Percentiles rank a stretch among this genome's conserved stretches.
phyloP scores from a whole-genome alignment of 2,329 filamentous ascomycete species.

The Colletotrichum sp. region DNA sequence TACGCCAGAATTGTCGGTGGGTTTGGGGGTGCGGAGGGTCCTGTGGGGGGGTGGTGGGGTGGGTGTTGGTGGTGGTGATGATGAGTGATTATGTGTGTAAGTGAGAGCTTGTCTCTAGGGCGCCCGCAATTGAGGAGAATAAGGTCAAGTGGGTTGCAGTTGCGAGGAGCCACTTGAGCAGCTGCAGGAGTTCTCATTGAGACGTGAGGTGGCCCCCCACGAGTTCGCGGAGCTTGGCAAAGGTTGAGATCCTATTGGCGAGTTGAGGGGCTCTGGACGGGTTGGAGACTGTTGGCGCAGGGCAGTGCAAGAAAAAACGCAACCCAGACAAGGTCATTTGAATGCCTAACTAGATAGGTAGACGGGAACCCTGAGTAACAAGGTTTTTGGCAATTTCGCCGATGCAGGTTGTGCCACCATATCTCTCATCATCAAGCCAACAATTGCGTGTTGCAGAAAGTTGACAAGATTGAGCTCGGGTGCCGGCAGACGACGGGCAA shows the following conservation, averaged over 20 bases:
- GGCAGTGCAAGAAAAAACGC: not conserved
- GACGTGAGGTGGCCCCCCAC: not conserved
- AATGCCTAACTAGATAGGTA: not conserved
- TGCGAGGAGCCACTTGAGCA: not conserved
- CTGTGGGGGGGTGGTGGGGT: too few relatives aligned
- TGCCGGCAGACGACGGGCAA: not conserved
- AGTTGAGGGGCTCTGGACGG: not conserved
- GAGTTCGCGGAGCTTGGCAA: slow-evolving; percentile 11
- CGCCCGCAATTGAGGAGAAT: not conserved
- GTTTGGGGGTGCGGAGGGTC: too few relatives aligned
- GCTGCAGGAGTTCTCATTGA: not conserved
- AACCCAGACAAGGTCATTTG: not conserved
- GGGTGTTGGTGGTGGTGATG: too few relatives aligned
- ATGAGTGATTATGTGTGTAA: not conserved
- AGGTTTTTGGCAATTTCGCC: not conserved
- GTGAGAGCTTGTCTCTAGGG: not conserved
- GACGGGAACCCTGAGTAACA: not conserved
- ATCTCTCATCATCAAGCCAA: not conserved
- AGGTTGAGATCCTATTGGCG: slow-evolving; percentile 1
- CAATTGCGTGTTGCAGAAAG: not conserved
- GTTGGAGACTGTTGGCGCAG: not conserved
- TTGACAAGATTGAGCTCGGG: not conserved
- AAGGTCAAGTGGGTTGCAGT: not conserved
- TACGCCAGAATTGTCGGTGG: too few relatives aligned
- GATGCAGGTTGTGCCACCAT: not conserved